Evolutionary conservation across 306 rosid species (phyloP).

Genomic region (Abrus pulchellus): DNA sequence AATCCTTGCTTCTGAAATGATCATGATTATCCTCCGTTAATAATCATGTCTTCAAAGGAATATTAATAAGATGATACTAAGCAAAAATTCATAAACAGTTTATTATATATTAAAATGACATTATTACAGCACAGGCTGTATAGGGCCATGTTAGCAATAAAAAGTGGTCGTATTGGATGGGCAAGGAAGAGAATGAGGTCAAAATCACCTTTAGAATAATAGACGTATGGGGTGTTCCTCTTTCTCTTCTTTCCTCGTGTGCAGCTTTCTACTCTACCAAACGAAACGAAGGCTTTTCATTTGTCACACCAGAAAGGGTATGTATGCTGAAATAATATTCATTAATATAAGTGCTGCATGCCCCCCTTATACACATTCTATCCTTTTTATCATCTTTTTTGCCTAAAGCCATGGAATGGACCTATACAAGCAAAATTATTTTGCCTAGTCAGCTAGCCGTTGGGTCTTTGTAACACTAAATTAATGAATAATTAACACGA

Average conservation of each 20-base stretch:
- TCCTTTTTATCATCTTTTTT: neutral
- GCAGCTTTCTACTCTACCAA: conserved; percentile 33
- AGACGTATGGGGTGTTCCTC: neutral
- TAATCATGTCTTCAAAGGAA: conserved; percentile 43
- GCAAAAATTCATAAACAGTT: conserved; percentile 1
- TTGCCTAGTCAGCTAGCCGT: too few relatives aligned
- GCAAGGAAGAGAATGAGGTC: conserved; percentile 27
- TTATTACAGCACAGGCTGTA: conserved; percentile 41
- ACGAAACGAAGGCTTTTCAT: conserved; percentile 12
- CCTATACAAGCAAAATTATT: too few relatives aligned
- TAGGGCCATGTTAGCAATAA: conserved; percentile 10
- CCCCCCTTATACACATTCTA: neutral
- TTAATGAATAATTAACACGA: too few relatives aligned
- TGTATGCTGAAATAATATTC: neutral
- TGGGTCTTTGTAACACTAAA: too few relatives aligned
- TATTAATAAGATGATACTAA: neutral
- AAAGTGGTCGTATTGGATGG: neutral
- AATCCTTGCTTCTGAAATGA: conserved; percentile 35
- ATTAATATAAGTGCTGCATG: neutral
- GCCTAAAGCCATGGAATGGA: neutral
- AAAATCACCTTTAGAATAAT: conserved; percentile 19
- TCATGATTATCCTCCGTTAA: conserved; percentile 28
- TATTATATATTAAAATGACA: conserved; percentile 2
- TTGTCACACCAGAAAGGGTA: conserved; percentile 5
- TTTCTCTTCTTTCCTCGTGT: neutral